Percentiles rank a stretch among this genome's conserved stretches.
Conservation (phyloP, 257 asterid species). For the Nicotiana otophora region DNA sequence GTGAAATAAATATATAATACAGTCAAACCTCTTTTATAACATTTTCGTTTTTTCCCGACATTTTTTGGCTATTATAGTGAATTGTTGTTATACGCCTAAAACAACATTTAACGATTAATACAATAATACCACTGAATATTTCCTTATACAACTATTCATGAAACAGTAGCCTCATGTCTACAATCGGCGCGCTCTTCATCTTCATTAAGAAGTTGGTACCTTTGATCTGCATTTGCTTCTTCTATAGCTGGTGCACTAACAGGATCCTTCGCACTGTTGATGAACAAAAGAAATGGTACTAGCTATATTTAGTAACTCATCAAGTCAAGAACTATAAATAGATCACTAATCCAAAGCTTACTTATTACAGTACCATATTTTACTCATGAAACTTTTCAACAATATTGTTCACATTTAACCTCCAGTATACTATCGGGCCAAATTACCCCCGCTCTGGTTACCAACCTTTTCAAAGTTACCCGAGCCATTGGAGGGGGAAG, state of each 20-base stretch:
- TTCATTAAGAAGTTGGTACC: constrained; percentile 33
- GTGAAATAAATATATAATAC: too few relatives aligned
- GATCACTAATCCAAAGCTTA: neutral
- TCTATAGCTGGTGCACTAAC: constrained; percentile 9
- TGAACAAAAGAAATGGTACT: neutral
- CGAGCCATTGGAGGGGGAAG: too few relatives aligned
- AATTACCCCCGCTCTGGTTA: too few relatives aligned
- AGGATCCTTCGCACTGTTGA: constrained; percentile 31
- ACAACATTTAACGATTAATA: too few relatives aligned
- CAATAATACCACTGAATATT: neutral
- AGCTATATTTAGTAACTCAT: neutral
- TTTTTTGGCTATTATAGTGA: too few relatives aligned
- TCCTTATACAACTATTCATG: neutral
- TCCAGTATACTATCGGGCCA: too few relatives aligned
- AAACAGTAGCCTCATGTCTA: neutral
- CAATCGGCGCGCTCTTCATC: constrained; percentile 29
- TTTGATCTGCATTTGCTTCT: constrained; percentile 19
- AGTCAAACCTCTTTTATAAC: too few relatives aligned
- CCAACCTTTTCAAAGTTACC: too few relatives aligned
- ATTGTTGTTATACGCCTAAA: too few relatives aligned
- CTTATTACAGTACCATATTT: too few relatives aligned
- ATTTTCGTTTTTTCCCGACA: too few relatives aligned
- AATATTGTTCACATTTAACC: neutral
- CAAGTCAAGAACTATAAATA: neutral
- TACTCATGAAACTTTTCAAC: neutral